These are phyloP conservation scores for Penicillium argentinense DNA, from an alignment of 495 filamentous ascomycete species.

Conservation along the genomic window DNA sequence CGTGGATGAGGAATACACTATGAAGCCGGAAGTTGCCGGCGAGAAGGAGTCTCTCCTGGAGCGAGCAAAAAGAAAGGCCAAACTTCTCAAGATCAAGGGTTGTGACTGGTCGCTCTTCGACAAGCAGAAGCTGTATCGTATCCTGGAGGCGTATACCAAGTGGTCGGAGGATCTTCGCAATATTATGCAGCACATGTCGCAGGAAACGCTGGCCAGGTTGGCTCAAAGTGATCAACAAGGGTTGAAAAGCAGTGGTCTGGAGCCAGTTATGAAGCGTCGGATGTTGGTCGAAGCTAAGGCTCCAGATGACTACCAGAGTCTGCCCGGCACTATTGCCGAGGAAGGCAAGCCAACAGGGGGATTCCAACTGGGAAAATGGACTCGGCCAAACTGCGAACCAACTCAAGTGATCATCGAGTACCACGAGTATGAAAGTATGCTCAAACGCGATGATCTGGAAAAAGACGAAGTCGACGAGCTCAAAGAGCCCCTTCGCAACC, in stretches of 20 bases:
- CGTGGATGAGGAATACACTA: constrained; percentile 8
- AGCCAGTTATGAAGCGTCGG: constrained; percentile 17
- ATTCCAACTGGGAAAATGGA: constrained; percentile 18
- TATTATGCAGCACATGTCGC: constrained; percentile 22
- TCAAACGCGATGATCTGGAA: constrained; percentile 18
- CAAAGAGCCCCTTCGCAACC: constrained; percentile 17
- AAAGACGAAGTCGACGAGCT: constrained; percentile 12
- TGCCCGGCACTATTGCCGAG: constrained; percentile 17
- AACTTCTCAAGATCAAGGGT: constrained; percentile 17
- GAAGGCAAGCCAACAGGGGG: constrained; percentile 6
- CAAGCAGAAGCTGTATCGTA: constrained; percentile 20
- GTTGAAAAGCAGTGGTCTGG: constrained; percentile 17
- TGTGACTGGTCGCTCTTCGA: constrained; percentile 27
- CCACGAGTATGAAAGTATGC: constrained; percentile 17
- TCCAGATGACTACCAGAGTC: constrained; percentile 14
- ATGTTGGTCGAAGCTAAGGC: constrained; percentile 12
- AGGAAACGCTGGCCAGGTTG: constrained; percentile 11
- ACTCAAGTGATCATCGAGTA: constrained; percentile 17
- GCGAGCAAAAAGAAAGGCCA: constrained; percentile 16
- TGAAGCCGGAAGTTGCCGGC: constrained; percentile 8
- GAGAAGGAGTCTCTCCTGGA: constrained; percentile 14
- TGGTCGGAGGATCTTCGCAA: constrained; percentile 18
- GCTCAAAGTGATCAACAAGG: constrained; percentile 5
- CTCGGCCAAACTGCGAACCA: not conserved
- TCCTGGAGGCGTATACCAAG: constrained; percentile 17